Conservation (phyloP, 495 filamentous ascomycete species). For the Durotheca rogersii region DNA sequence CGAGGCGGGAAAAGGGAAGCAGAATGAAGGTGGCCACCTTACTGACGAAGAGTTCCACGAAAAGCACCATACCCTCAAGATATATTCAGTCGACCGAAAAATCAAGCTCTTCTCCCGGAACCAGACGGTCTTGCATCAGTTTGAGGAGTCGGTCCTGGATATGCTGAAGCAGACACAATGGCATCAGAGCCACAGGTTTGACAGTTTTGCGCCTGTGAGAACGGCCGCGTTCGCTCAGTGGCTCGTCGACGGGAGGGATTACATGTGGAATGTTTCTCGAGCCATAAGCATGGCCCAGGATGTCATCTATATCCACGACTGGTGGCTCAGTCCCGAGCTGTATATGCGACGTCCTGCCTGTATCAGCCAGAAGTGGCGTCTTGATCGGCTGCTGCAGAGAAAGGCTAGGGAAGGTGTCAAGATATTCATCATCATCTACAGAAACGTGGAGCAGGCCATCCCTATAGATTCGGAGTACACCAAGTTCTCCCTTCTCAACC, state of each 20-base stretch:
- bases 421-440: conserved; percentile 96
- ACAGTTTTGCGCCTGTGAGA: conserved; percentile 89
- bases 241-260: conserved; percentile 94
- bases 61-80: conserved; percentile 80
- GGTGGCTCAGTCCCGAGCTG: conserved; percentile 96
- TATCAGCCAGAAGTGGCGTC: conserved; percentile 97
- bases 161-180: conserved; percentile 82
- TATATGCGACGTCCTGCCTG: conserved; percentile 94
- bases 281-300: conserved; percentile 98
- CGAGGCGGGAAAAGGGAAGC: conserved; percentile 28
- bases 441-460: conserved; percentile 96
- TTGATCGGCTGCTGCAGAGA: conserved; percentile 89
- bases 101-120: conserved; percentile 90
- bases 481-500: conserved; percentile 93
- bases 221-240: conserved; percentile 88
- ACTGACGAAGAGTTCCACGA: conserved; percentile 57
- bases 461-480: conserved; percentile 99
- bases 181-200: conserved; percentile 81
- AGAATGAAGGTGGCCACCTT: conserved; percentile 39
- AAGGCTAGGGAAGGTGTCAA: conserved; percentile 97
- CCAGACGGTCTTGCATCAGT: conserved; percentile 84
- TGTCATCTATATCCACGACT: conserved; percentile 99
- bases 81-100: conserved; percentile 85
- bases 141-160: conserved; percentile 84
- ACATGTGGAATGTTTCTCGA: conserved; percentile 98